phyloP scores from a whole-genome alignment of 805 yeast genomes.

The Candida oleophila region DNA sequence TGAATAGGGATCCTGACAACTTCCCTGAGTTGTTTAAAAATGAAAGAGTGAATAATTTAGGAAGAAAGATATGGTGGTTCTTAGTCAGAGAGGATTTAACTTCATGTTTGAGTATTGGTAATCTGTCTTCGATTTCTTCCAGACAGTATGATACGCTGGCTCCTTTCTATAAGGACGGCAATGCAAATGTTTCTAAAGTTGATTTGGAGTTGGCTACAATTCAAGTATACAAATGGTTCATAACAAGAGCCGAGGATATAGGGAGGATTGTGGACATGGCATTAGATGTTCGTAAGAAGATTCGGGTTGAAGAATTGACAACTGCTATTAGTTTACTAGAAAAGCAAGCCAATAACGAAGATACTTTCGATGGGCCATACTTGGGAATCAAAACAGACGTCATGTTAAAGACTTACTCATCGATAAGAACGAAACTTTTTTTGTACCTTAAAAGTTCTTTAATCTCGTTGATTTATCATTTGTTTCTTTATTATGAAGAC shows the following conservation, averaged over 20 bases:
- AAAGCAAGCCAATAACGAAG: constrained; percentile 6
- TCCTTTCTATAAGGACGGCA: constrained; percentile 15
- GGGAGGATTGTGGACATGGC: constrained; percentile 12
- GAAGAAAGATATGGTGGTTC: constrained; percentile 25
- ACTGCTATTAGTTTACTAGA: constrained; percentile 7
- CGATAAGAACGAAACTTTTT: constrained; percentile 13
- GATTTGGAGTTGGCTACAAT: constrained; percentile 14
- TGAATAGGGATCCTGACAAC: constrained; percentile 60
- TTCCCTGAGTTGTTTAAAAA: constrained; percentile 24
- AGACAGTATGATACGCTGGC: constrained; percentile 10
- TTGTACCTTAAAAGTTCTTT: constrained; percentile 19
- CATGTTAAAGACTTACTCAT: constrained; percentile 8
- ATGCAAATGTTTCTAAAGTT: constrained; percentile 14
- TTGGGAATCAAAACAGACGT: constrained; percentile 6
- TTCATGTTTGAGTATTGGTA: constrained; percentile 18
- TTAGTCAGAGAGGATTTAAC: constrained; percentile 13
- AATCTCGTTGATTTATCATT: constrained; percentile 25
- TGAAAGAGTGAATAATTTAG: constrained; percentile 17
- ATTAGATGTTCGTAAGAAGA: constrained; percentile 12
- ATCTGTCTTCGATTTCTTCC: constrained; percentile 11
- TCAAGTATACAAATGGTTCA: constrained; percentile 9
- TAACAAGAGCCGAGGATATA: constrained; percentile 9
- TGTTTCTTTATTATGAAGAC: constrained; percentile 40
- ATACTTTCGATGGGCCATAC: constrained; percentile 2
- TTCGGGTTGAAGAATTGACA: constrained; percentile 10